A percentile compares a stretch with the other conserved stretches of the same genome.
Evolutionary conservation across 1,284 basidiomycete genomes (phyloP).

Genomic region (Trametes versicolor): DNA sequence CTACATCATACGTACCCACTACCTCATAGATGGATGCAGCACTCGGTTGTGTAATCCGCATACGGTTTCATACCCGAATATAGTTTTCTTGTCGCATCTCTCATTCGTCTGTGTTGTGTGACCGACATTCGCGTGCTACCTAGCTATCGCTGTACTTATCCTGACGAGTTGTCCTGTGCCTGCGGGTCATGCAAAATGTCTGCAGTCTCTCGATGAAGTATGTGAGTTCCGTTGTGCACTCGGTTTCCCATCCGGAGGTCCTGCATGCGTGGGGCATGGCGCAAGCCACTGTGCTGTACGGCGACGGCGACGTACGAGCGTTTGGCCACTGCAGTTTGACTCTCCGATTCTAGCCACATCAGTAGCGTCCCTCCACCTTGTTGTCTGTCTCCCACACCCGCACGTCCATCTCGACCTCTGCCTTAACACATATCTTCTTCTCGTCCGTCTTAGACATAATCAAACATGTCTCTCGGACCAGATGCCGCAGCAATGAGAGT

Average conservation of each 20-base stretch:
- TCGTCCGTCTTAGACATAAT: constrained; percentile 17
- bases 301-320: constrained; percentile 27
- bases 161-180: no score
- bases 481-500: constrained; percentile 53
- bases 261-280: constrained; percentile 4
- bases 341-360: constrained; percentile 58
- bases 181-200: no score
- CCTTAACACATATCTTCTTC: constrained; percentile 3
- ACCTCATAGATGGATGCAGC: no score
- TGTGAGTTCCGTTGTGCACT: not conserved
- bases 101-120: no score
- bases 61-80: no score
- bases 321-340: constrained; percentile 62
- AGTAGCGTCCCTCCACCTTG: constrained; percentile 41
- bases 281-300: constrained; percentile 11
- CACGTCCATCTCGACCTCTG: constrained; percentile 30
- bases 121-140: no score
- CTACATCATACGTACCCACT: no score
- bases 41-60: no score
- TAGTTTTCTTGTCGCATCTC: no score
- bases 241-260: not conserved
- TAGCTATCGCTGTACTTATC: no score
- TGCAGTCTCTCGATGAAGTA: no score
- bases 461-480: constrained; percentile 50
- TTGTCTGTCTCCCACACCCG: constrained; percentile 35